phyloP scores from a whole-genome alignment of 177 flowering plant genomes.

The Vitis hybrid region DNA sequence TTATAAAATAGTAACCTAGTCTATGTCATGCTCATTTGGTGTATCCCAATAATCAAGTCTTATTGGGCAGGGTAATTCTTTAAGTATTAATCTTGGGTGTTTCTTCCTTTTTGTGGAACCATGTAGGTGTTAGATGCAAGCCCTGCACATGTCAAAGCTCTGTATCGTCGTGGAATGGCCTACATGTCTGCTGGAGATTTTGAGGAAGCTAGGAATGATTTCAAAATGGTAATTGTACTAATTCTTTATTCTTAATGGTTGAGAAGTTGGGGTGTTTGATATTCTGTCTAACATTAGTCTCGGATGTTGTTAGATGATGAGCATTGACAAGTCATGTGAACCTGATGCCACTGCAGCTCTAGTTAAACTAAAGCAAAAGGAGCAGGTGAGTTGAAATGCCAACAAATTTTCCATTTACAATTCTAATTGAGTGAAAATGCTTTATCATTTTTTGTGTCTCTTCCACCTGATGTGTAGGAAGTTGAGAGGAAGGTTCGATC shows the following conservation, averaged over 20 bases:
- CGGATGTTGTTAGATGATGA: slow-evolving; percentile 59
- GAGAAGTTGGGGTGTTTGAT: background rate
- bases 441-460: background rate
- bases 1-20: too few relatives aligned
- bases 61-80: background rate
- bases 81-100: slow-evolving; percentile 2
- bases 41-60: background rate
- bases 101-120: slow-evolving; percentile 3
- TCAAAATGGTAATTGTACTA: slow-evolving; percentile 52
- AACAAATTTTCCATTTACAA: background rate
- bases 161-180: slow-evolving; percentile 98
- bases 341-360: slow-evolving; percentile 91
- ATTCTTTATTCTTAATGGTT: background rate
- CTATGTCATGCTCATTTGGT: too few relatives aligned
- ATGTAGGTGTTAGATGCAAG: slow-evolving; percentile 80
- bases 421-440: background rate
- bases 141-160: slow-evolving; percentile 86
- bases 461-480: slow-evolving; percentile 46
- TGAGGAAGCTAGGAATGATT: slow-evolving; percentile 86
- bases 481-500: slow-evolving; percentile 64
- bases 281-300: slow-evolving; percentile 10
- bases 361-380: slow-evolving; percentile 65
- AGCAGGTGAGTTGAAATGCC: slow-evolving; percentile 51
- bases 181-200: slow-evolving; percentile 88
- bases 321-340: slow-evolving; percentile 79